Base-by-base conservation (phyloP, 768 basidiomycete species). In the Termitomyces sp. region DNA sequence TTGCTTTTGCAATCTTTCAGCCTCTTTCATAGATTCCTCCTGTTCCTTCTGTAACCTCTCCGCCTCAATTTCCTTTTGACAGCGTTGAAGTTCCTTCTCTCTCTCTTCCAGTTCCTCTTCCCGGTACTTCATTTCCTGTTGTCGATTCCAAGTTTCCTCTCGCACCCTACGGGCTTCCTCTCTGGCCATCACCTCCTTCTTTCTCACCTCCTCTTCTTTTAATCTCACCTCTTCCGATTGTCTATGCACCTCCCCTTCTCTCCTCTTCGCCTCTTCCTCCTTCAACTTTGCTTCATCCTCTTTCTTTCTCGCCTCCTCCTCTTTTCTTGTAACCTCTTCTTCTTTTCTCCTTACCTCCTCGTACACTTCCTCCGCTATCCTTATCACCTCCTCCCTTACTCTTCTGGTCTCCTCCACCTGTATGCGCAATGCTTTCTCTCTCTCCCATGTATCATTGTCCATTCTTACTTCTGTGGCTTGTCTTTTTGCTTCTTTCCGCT, bases 101-200 rank as follows among this genome's bases (percentile, higher is more conserved):
- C 69, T 67, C 51, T 71, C 69, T 59, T 61, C 67, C 9, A 74
- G 63, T 59, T 78, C 77, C 44, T 77, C 75, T 60, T 79, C 77
- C 1, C 72, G 69, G 11, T 64, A 62, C 9, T 64, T 61, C 12
- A 76, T 61, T 51, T 74, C 75, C 40, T 72, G 71, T 44, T 70
- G 67, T 57, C 64, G 56, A 61, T 55, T 65, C 44, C 60, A 62
- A 33, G 62, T 65, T 28, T 67, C 70, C 28, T 70, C 71, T 56
- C 72, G 71, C 45, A 72, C 69, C 8, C 61, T 65, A 13, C 59
- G 60, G 5, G 68, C 68, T 36, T 74, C 71, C 35, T 68, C 58
- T 68, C 48, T 75, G 71, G 53, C 68, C 65, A 57, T 55, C n/a
- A 60, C 67, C 51, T 79, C 75, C 53, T 71, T 73, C 38, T 58